Percentiles rank a stretch among this genome's conserved stretches.
These are phyloP conservation scores for Aleurites moluccanus DNA, from an alignment of 441 rosid genomes.

Conservation along the genomic window DNA sequence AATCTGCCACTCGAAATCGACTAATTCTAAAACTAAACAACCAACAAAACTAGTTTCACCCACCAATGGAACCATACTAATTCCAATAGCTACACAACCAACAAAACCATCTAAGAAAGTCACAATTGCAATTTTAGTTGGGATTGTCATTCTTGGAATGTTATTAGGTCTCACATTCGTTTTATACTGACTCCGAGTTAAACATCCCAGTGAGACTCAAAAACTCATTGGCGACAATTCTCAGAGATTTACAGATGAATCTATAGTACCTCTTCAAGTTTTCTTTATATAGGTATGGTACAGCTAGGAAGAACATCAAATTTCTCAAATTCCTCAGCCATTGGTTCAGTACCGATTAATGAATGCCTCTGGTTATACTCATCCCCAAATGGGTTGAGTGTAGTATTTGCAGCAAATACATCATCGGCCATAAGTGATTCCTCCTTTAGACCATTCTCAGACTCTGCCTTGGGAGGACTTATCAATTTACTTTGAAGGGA, in stretches of 20 bases:
- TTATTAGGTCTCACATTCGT: constrained; percentile 84
- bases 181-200: constrained; percentile 67
- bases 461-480: constrained; percentile 26
- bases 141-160: constrained; percentile 94
- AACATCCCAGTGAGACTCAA: constrained; percentile 60
- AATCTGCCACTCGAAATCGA: constrained; percentile 73
- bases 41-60: constrained; percentile 41
- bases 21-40: constrained; percentile 46
- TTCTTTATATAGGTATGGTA: constrained; percentile 87
- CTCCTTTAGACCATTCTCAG: constrained; percentile 26
- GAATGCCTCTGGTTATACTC: constrained; percentile 32
- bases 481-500: constrained; percentile 29
- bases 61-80: constrained; percentile 59
- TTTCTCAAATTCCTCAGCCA: too few relatives aligned
- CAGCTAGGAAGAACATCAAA: constrained; percentile 59
- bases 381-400: constrained; percentile 22
- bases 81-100: constrained; percentile 64
- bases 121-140: constrained; percentile 84
- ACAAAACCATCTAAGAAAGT: constrained; percentile 74
- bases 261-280: constrained; percentile 64
- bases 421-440: constrained; percentile 21
- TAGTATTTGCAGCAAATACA: constrained; percentile 24
- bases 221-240: constrained; percentile 68
- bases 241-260: constrained; percentile 51
- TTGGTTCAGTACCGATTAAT: constrained; percentile 56